Conservation (phyloP, 2,329 filamentous ascomycete genomes). For the Fusarium dlaminii region DNA sequence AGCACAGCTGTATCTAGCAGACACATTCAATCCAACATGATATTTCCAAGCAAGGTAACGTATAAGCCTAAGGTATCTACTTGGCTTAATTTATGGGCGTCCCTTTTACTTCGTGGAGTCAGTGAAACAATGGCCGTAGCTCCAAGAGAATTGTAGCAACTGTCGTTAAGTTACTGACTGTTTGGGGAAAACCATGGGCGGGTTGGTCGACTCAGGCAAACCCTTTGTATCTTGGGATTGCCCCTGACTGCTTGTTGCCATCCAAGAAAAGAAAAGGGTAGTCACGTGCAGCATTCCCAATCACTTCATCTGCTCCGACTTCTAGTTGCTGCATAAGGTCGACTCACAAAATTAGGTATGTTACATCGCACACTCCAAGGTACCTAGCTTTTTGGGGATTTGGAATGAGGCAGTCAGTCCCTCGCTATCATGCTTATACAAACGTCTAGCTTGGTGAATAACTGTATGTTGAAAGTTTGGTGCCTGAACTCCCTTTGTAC, state of each 20-base stretch:
- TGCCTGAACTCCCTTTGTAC: background rate
- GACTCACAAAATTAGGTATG: too few relatives aligned
- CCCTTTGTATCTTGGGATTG: background rate
- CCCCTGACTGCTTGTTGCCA: background rate
- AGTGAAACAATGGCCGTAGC: background rate
- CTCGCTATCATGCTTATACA: too few relatives aligned
- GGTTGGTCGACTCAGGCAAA: background rate
- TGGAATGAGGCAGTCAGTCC: too few relatives aligned
- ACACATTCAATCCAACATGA: too few relatives aligned
- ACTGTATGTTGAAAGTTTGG: too few relatives aligned
- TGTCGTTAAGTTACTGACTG: accelerated
- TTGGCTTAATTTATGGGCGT: background rate
- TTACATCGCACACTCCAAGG: too few relatives aligned
- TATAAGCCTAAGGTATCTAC: background rate
- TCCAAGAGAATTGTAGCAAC: background rate
- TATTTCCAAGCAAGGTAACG: background rate
- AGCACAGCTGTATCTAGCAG: background rate
- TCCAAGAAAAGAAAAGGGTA: background rate
- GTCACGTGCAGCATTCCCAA: background rate
- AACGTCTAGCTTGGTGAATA: too few relatives aligned
- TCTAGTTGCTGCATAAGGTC: background rate
- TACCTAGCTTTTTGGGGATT: too few relatives aligned
- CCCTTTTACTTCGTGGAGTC: background rate
- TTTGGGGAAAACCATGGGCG: accelerated
- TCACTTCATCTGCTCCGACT: background rate